phyloP scores from a whole-genome alignment of 768 basidiomycete species.

The Mycena metata region DNA sequence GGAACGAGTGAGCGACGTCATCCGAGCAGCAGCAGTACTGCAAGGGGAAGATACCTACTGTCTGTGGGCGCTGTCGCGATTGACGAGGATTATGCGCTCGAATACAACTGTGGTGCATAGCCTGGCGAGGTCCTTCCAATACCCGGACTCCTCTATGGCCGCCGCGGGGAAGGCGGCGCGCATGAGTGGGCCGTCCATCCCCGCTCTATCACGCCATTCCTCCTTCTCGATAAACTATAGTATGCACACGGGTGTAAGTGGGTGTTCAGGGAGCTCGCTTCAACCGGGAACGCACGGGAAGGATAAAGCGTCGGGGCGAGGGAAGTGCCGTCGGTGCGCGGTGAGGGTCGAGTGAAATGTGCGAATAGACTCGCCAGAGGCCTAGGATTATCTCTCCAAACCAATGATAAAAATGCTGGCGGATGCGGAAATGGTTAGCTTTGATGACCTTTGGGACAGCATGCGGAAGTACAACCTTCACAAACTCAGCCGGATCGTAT shows the following conservation, averaged over 20 bases:
- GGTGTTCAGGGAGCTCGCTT: background rate
- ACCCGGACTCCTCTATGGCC: conserved; percentile 67
- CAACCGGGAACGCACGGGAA: conserved; percentile 46
- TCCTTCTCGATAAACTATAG: conserved; percentile 42
- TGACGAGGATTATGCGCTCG: conserved; percentile 70
- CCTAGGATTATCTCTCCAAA: conserved; percentile 63
- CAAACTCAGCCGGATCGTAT: conserved; percentile 47
- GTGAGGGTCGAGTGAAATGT: conserved; percentile 1
- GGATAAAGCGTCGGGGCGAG: conserved; percentile 50
- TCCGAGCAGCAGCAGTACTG: background rate
- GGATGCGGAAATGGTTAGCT: conserved; percentile 3
- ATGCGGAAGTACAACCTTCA: conserved; percentile 36
- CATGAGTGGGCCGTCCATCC: conserved; percentile 74
- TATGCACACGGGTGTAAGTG: background rate
- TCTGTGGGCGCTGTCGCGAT: conserved; percentile 72
- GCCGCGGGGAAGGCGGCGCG: conserved; percentile 73
- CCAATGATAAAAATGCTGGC: conserved; percentile 62
- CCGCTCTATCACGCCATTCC: conserved; percentile 72
- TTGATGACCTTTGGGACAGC: background rate
- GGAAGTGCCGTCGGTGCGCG: conserved; percentile 19
- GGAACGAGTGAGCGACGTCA: conserved; percentile 13
- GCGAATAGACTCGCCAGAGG: conserved; percentile 56
- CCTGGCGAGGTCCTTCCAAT: conserved; percentile 72
- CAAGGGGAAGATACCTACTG: conserved; percentile 45
- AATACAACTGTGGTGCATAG: conserved; percentile 67